These are phyloP conservation scores for Mucor piriformis DNA, from an alignment of 371 early-diverging fungal species.

Conservation along the genomic window DNA sequence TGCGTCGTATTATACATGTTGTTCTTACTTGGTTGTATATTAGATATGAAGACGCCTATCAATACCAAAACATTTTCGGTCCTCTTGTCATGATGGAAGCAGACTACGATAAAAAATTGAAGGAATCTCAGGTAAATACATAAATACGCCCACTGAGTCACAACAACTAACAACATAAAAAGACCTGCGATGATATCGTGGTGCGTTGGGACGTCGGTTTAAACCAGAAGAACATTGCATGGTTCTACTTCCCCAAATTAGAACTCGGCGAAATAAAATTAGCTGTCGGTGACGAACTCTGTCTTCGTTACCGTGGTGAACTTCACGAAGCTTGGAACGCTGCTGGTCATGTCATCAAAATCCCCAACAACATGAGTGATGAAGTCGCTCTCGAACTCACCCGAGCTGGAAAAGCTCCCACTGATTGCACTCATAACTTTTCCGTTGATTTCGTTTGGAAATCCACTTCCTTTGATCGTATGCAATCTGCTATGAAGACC, in stretches of 20 bases:
- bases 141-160: not conserved
- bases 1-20: not conserved
- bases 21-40: not conserved
- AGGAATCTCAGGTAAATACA: slow-evolving; percentile 81
- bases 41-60: slow-evolving; percentile 95
- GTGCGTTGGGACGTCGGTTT: slow-evolving; percentile 98
- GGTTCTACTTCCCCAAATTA: slow-evolving; percentile 90
- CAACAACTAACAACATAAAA: not conserved
- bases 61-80: slow-evolving; percentile 95
- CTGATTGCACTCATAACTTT: slow-evolving; percentile 91
- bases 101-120: slow-evolving; percentile 92
- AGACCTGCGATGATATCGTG: slow-evolving; percentile 92
- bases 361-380: slow-evolving; percentile 92
- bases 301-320: slow-evolving; percentile 88
- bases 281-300: slow-evolving; percentile 96
- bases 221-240: slow-evolving; percentile 92
- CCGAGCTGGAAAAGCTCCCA: slow-evolving; percentile 69
- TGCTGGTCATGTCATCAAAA: slow-evolving; percentile 92
- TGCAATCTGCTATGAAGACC: slow-evolving; percentile 94
- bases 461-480: slow-evolving; percentile 94
- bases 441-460: slow-evolving; percentile 99
- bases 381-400: slow-evolving; percentile 90
- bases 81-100: slow-evolving; percentile 97
- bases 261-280: slow-evolving; percentile 93
- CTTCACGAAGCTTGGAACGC: slow-evolving; percentile 87